Evolutionary conservation across 176 grass and related monocot genomes (phyloP).

Genomic region (Cocos nucifera): DNA sequence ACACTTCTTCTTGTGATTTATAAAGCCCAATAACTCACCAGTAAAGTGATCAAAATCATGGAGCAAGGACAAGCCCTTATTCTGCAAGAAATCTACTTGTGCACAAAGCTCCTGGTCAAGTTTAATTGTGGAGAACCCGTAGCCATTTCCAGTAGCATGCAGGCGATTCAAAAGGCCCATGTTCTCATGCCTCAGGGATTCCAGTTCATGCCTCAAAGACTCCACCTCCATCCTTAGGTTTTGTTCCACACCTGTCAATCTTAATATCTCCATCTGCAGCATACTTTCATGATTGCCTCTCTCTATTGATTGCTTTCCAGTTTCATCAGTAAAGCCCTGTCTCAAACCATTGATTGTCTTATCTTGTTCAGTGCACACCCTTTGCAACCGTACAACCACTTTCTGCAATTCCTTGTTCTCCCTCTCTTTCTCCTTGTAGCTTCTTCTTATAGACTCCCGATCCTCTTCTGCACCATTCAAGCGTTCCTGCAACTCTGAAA

Average conservation of each 20-base stretch:
- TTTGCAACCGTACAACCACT: slow-evolving; percentile 54
- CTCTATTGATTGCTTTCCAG: slow-evolving; percentile 31
- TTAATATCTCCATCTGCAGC: slow-evolving; percentile 54
- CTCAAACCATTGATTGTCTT: slow-evolving; percentile 64
- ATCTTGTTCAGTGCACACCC: slow-evolving; percentile 62
- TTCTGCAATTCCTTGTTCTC: slow-evolving; percentile 60
- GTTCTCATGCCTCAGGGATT: slow-evolving; percentile 69
- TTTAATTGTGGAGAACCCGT: slow-evolving; percentile 27
- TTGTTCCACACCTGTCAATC: slow-evolving; percentile 71
- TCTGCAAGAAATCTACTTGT: slow-evolving; percentile 57
- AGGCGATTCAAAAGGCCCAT: slow-evolving; percentile 48
- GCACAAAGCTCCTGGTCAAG: slow-evolving; percentile 50
- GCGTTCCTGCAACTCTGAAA: slow-evolving; percentile 37
- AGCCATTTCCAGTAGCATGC: slow-evolving; percentile 37
- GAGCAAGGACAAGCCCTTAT: slow-evolving; percentile 60
- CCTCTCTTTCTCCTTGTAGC: slow-evolving; percentile 63
- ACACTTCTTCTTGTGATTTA: slow-evolving; percentile 34
- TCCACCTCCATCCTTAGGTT: slow-evolving; percentile 65
- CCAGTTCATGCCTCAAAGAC: slow-evolving; percentile 44
- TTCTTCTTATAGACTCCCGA: slow-evolving; percentile 34
- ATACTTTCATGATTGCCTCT: slow-evolving; percentile 27
- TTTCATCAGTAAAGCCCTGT: slow-evolving; percentile 34
- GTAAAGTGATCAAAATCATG: slow-evolving; percentile 40
- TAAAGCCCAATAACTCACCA: slow-evolving; percentile 40
- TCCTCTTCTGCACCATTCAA: slow-evolving; percentile 40